Base-by-base conservation (phyloP, 2,329 filamentous ascomycete genomes). In the Fusarium fracticaudum region DNA sequence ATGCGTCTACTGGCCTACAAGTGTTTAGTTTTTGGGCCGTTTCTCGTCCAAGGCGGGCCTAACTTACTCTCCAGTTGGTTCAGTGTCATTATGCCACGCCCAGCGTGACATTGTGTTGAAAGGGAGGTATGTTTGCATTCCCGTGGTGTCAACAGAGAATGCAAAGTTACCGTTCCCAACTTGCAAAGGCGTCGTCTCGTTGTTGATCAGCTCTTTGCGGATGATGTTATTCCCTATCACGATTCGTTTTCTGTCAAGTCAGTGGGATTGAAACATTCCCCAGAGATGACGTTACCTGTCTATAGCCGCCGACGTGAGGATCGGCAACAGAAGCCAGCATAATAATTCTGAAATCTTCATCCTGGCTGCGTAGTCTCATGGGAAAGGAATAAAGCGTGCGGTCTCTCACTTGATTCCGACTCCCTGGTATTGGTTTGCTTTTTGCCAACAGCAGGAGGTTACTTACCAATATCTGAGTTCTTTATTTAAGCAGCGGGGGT, bases 151-250 rank as follows among this genome's bases (percentile, higher is more conserved):
- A 18, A 83, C 85, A 10, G 83, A 84, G 62, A 87, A 87, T 8
- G 85, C 85, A 68, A 87, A 86, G 75, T 87, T 86, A 22, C 86
- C 85, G 71, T 87, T 87, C 37, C 85, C 86, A 6, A 87, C 85
- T 70, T 86, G 85, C 43, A 90, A 79, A 1, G 88, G 88, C 15
- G 88, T 90, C 1, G 68, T 75, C 26, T 85, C 85, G 41, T 78
- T 76, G 57, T 78, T 45, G 24, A 79, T 77, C 3, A 78, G 33
- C 7, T 31, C 60, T 8, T 75, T 79, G 6, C 78, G 76, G 3
- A 79, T 50, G 8, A 79, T 62, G 15, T 76, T 79, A 26, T 79
- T 75, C 1, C 72, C 59, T 1, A 64, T 62, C 2, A 79, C 78
- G 29, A 78, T 71, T 2, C 53, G 55, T 43, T 79, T 63, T 44